Evolutionary conservation across 805 yeast species (phyloP).

Genomic region (Kodamaea kaohsiungensis): DNA sequence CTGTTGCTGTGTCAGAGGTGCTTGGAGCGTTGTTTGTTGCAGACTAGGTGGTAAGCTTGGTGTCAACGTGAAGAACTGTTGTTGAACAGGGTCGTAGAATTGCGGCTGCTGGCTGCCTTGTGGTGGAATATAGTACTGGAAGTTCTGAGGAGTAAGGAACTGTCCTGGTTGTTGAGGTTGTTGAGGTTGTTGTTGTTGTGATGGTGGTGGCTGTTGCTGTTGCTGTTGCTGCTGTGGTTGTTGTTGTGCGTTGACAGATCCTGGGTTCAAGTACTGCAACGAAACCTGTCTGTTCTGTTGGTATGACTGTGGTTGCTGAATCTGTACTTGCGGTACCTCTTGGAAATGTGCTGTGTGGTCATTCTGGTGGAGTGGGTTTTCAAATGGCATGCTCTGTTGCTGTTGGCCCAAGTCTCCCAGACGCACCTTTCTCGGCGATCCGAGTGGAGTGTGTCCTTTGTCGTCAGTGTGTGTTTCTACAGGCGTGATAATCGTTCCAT

Average conservation of each 20-base stretch:
- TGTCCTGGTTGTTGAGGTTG: slow-evolving; percentile 11
- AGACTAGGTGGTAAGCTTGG: slow-evolving; percentile 36
- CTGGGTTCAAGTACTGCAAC: slow-evolving; percentile 1
- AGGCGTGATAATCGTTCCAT: slow-evolving; percentile 46
- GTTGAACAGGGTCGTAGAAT: slow-evolving; percentile 46
- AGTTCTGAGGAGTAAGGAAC: slow-evolving; percentile 18
- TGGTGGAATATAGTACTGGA: slow-evolving; percentile 23
- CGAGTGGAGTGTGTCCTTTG: neutral
- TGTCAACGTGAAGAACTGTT: slow-evolving; percentile 42
- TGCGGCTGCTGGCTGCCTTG: slow-evolving; percentile 33
- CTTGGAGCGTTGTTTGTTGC: slow-evolving; percentile 24
- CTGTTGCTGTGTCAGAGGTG: slow-evolving; percentile 37
- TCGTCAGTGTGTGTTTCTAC: slow-evolving; percentile 26
- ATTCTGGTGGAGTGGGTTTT: neutral
- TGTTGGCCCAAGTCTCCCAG: neutral
- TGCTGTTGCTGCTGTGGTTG: no score
- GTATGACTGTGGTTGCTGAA: neutral
- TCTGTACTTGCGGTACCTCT: neutral
- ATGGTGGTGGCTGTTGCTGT: neutral
- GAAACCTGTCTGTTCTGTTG: slow-evolving; percentile 2
- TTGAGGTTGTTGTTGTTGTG: no score
- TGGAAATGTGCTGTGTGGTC: neutral
- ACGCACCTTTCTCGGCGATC: neutral
- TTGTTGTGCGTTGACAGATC: neutral
- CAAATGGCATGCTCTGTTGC: neutral